Conservation (phyloP, 352 stramenopile genomes). For the Pythium grandisporangium region DNA sequence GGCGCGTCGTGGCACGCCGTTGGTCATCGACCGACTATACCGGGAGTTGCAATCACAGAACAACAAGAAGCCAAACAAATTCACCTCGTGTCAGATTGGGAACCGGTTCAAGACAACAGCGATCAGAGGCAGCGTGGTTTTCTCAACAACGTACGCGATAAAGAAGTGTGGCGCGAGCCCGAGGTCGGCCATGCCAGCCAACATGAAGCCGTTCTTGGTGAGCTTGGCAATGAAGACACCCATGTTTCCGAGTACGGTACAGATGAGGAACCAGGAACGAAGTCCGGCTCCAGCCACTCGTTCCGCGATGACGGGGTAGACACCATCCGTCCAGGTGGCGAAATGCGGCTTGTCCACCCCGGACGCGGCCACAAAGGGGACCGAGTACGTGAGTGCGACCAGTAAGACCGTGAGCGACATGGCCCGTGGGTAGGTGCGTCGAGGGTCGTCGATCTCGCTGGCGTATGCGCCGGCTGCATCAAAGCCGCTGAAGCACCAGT, state of each 20-base stretch:
- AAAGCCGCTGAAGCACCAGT: conserved; percentile 96
- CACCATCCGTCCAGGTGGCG: conserved; percentile 87
- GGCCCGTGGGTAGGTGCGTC: conserved; percentile 71
- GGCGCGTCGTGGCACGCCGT: conserved; percentile 40
- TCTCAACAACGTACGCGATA: conserved; percentile 72
- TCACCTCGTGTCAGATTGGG: too few relatives aligned
- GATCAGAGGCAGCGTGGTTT: too few relatives aligned
- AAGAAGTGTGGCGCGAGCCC: conserved; percentile 86
- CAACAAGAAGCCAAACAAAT: too few relatives aligned
- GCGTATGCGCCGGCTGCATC: conserved; percentile 90
- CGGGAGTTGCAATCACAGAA: too few relatives aligned
- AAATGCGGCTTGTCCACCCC: conserved; percentile 80
- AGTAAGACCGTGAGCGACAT: conserved; percentile 84
- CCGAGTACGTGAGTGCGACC: conserved; percentile 79
- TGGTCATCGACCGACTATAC: conserved; percentile 38
- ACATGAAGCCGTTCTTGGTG: conserved; percentile 88
- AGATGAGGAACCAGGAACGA: conserved; percentile 85
- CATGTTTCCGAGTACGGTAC: conserved; percentile 86
- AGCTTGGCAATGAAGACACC: conserved; percentile 94
- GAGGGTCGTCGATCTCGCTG: conserved; percentile 84
- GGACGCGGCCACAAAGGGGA: conserved; percentile 87
- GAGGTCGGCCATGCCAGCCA: conserved; percentile 83
- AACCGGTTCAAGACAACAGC: conserved; percentile 2
- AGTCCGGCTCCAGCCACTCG: conserved; percentile 84
- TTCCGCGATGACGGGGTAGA: conserved; percentile 81